These are phyloP conservation scores for Diaporthe longicolla DNA, from an alignment of 2,329 filamentous ascomycete species.

Conservation along the genomic window DNA sequence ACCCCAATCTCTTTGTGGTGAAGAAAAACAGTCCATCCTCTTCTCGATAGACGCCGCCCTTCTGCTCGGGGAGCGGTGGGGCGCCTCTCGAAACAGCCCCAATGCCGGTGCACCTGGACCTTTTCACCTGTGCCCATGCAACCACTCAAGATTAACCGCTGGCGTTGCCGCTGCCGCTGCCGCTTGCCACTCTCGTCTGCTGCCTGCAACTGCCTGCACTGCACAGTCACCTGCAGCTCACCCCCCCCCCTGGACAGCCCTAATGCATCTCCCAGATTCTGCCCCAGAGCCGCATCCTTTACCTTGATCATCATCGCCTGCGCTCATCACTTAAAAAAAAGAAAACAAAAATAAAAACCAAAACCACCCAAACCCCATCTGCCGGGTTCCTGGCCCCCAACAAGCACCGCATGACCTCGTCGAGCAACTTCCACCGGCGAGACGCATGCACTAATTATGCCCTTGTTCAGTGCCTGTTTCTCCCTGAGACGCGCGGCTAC, in stretches of 20 bases:
- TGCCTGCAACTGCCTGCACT: constrained; percentile 18
- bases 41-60: background rate
- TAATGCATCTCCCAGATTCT: constrained; percentile 30
- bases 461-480: background rate
- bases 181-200: background rate
- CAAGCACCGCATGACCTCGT: background rate
- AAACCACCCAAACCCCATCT: background rate
- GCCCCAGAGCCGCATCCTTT: constrained; percentile 28
- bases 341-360: background rate
- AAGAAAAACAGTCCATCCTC: too few relatives aligned
- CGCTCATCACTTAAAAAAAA: background rate
- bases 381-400: background rate
- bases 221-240: constrained; percentile 34
- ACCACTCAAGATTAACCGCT: constrained; percentile 14
- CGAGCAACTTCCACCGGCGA: constrained; percentile 2
- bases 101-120: background rate
- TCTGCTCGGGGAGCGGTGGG: background rate
- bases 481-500: constrained; percentile 28
- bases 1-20: background rate
- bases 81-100: constrained; percentile 22
- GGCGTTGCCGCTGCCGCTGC: constrained; percentile 3
- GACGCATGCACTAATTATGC: background rate
- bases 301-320: background rate
- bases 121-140: background rate
- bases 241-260: constrained; percentile 28